Conservation (phyloP, 208 protist genomes). For the Crithidia bombi region DNA sequence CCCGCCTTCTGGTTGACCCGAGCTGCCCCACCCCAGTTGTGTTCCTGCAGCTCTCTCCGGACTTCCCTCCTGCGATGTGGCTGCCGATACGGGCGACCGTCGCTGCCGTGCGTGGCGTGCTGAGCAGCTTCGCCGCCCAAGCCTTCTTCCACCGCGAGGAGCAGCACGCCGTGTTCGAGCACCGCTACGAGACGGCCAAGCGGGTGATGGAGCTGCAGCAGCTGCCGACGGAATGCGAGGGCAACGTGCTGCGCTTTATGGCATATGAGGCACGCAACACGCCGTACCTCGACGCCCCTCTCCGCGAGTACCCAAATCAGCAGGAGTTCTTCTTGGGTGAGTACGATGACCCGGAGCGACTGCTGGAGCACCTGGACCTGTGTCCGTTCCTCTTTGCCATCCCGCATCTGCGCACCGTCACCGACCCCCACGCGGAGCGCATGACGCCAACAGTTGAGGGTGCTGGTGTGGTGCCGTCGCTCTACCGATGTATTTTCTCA, state of each 20-base stretch:
- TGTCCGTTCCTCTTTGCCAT: constrained; percentile 88
- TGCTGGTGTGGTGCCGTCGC: constrained; percentile 80
- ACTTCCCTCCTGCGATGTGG: constrained; percentile 92
- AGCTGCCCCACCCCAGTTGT: constrained; percentile 56
- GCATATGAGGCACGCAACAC: constrained; percentile 80
- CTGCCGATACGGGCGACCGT: constrained; percentile 83
- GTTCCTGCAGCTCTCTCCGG: constrained; percentile 82
- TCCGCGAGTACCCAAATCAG: constrained; percentile 80
- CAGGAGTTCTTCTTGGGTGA: constrained; percentile 91
- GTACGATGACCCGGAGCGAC: constrained; percentile 84
- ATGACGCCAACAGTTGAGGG: constrained; percentile 81
- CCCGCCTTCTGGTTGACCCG: constrained; percentile 78
- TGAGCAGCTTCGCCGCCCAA: constrained; percentile 82
- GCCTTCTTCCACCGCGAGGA: constrained; percentile 76
- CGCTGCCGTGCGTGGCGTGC: constrained; percentile 77
- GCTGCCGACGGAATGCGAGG: constrained; percentile 47
- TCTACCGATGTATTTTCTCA: constrained; percentile 88
- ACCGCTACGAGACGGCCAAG: constrained; percentile 58
- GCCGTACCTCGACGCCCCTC: constrained; percentile 71
- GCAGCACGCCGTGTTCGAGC: constrained; percentile 73
- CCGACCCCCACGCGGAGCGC: constrained; percentile 74
- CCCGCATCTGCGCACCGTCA: constrained; percentile 77
- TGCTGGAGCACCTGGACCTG: constrained; percentile 88
- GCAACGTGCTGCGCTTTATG: constrained; percentile 84
- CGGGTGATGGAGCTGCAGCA: constrained; percentile 75